Evolutionary conservation across 1,139 yeast genomes (phyloP), one percentile per base, ranked within the genome.

Genomic region (Sugiyamaella grinbergsii): DNA sequence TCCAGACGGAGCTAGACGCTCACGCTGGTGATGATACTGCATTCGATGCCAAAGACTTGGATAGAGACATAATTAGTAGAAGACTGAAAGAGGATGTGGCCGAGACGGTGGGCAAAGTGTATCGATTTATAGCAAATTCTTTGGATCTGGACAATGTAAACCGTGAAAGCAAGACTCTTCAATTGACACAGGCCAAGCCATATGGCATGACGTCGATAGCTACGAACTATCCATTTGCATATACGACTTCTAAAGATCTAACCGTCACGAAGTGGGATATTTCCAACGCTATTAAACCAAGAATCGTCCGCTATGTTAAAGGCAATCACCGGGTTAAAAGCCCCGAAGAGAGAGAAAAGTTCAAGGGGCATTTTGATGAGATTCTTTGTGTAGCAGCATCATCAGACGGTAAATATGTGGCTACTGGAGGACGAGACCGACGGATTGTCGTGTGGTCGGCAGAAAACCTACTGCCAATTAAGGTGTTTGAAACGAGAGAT

Each of bases 21-120:
- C 60, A 55, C 10, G 44, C 44, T 11, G 65, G 59, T 10, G 59
- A 78, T 26, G 77, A 75, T 22, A 74, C 72, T 51, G 90, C 85
- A 39, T 89, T 89, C 62, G 95, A 89, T 72, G 97, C 98, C n/a
- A 81, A 83, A 59, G 96, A 91, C 62, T 72, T 93, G 61, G 98
- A 93, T 68, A 79, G 85, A 53, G 98, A 93, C 61, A 85, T 86
- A 58, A 77, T 93, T 50, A 79, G 91, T 3, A 76, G 86, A 42
- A 78, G 98, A 63, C 76, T 93, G 60, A 88, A 83, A 64, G 81
- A 81, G 55, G 98, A 93, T 64, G 96, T 88, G 42, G 96, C 96
- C 1, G 96, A 89, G 66, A 82, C 81, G 52, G 85, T 85, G 63
- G 98, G 98, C 32, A 80, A 81, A 59, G 79, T 90, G 18, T 91